Evolutionary conservation across 495 filamentous ascomycete species (phyloP).

Genomic region (Pyronema domesticum): DNA sequence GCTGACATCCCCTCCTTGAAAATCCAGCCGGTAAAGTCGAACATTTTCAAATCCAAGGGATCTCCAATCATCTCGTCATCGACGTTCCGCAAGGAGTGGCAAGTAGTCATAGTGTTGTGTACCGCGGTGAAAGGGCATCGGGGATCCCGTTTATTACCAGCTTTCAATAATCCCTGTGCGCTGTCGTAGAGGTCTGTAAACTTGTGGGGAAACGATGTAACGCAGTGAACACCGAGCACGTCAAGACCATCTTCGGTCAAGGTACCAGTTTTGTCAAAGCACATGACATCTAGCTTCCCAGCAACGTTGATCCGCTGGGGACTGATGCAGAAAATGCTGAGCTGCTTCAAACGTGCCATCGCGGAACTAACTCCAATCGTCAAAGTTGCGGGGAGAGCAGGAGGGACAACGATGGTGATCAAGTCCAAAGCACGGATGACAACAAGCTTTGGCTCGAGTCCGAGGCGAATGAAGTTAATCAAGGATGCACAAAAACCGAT

Average conservation of each 20-base stretch:
- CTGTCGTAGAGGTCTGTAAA: slow-evolving; percentile 46
- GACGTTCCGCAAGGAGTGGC: slow-evolving; percentile 73
- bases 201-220: slow-evolving; percentile 29
- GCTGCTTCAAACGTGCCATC: slow-evolving; percentile 62
- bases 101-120: slow-evolving; percentile 91
- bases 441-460: slow-evolving; percentile 72
- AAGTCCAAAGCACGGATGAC: slow-evolving; percentile 82
- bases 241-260: slow-evolving; percentile 94
- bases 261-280: slow-evolving; percentile 97
- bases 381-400: slow-evolving; percentile 87
- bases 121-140: slow-evolving; percentile 29
- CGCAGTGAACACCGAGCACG: slow-evolving; percentile 71
- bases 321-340: slow-evolving; percentile 92
- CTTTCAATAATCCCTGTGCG: slow-evolving; percentile 11
- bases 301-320: slow-evolving; percentile 92
- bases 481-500: slow-evolving; percentile 82
- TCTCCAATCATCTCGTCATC: slow-evolving; percentile 83
- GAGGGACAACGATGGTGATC: slow-evolving; percentile 95
- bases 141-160: background rate
- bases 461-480: slow-evolving; percentile 74
- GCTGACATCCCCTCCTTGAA: slow-evolving; percentile 64
- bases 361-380: slow-evolving; percentile 96
- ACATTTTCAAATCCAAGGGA: slow-evolving; percentile 96
- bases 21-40: slow-evolving; percentile 86
- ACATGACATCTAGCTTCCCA: slow-evolving; percentile 87